A percentile compares a stretch with the other conserved stretches of the same genome.
Evolutionary conservation across 129 eudicot species (phyloP).

Genomic region (Heracleum sosnowskyi): DNA sequence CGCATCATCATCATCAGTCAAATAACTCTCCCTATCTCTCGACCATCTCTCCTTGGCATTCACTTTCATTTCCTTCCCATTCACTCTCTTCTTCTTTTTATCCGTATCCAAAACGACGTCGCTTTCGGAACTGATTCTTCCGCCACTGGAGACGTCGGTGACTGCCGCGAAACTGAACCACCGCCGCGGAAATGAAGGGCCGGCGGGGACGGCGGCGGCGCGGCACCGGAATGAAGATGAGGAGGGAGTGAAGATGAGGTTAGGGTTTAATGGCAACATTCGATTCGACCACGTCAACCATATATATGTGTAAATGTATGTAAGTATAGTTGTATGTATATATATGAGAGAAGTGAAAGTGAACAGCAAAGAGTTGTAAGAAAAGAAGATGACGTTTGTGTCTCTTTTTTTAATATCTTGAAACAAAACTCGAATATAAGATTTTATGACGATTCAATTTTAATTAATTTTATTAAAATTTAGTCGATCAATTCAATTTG

Average conservation of each 20-base stretch:
- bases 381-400: neutral
- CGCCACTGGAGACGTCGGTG: slow-evolving; percentile 20
- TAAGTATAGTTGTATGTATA: neutral
- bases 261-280: slow-evolving; percentile 72
- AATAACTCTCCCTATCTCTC: slow-evolving; percentile 71
- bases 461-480: no score
- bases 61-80: slow-evolving; percentile 26
- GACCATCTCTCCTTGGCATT: slow-evolving; percentile 89
- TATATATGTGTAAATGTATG: neutral
- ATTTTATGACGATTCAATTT: no score
- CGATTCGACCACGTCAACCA: slow-evolving; percentile 32
- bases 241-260: slow-evolving; percentile 30
- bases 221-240: slow-evolving; percentile 31
- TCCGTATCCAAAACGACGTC: slow-evolving; percentile 24
- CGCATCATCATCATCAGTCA: slow-evolving; percentile 60
- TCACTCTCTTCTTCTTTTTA: slow-evolving; percentile 22
- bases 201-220: slow-evolving; percentile 39
- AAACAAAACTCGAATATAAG: no score
- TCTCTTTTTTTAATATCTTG: neutral
- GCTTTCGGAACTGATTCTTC: slow-evolving; percentile 19
- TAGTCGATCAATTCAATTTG: no score
- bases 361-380: neutral
- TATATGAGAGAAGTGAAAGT: neutral
- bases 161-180: slow-evolving; percentile 34
- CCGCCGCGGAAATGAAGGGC: slow-evolving; percentile 23